Conservation (phyloP, 2,329 filamentous ascomycete genomes). For the Orbilia brochopaga region DNA sequence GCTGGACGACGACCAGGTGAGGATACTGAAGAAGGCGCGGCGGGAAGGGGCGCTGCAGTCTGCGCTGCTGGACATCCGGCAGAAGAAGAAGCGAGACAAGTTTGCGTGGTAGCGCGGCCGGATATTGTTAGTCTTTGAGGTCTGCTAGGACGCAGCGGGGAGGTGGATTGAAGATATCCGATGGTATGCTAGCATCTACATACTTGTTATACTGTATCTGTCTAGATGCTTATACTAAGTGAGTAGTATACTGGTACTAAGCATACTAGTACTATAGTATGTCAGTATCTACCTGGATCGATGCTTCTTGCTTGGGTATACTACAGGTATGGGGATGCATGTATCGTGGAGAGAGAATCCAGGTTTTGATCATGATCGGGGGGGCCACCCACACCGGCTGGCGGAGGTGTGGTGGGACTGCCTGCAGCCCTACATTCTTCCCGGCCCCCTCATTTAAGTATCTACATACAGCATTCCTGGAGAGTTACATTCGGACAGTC, state of each 20-base stretch:
- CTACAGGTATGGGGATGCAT: too few species aligned
- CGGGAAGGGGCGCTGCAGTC: constrained; percentile 88
- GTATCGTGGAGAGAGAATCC: too few species aligned
- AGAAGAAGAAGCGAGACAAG: constrained; percentile 86
- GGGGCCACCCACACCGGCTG: neutral
- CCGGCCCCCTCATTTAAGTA: constrained; percentile 3
- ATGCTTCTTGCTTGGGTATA: too few species aligned
- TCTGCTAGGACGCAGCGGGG: constrained; percentile 4
- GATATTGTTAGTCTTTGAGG: neutral
- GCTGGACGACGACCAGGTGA: constrained; percentile 85
- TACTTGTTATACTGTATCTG: too few species aligned
- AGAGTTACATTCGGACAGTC: neutral
- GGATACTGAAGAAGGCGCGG: constrained; percentile 78
- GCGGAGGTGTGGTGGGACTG: constrained; percentile 2
- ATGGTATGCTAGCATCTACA: neutral
- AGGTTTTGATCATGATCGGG: too few species aligned
- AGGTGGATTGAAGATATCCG: neutral
- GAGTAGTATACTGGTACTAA: too few species aligned
- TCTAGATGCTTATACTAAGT: too few species aligned
- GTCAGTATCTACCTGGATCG: too few species aligned
- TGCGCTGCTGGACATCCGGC: constrained; percentile 78
- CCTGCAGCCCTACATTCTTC: neutral
- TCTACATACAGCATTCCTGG: neutral
- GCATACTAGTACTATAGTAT: too few species aligned
- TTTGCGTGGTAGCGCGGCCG: constrained; percentile 59